A percentile compares a stretch with the other conserved stretches of the same genome.
These are phyloP conservation scores for Pyrenochaeta sp. DNA, from an alignment of 2,329 filamentous ascomycete genomes.

Conservation along the genomic window DNA sequence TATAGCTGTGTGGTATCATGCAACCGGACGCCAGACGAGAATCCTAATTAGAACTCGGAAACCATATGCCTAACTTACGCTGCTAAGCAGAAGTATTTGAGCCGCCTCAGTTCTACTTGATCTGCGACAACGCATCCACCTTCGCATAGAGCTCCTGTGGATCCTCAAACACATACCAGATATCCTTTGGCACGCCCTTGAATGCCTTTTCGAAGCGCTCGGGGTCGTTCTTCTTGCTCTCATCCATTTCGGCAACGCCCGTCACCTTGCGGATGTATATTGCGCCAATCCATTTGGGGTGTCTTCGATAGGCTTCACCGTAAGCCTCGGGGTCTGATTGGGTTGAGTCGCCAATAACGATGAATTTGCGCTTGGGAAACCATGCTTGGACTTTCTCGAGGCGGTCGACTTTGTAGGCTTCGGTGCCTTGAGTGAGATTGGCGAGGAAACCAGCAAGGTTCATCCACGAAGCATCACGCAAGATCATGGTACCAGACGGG, in stretches of 20 bases:
- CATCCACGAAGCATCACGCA: conserved; percentile 87
- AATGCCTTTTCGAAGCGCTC: conserved; percentile 86
- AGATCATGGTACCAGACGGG: conserved; percentile 79
- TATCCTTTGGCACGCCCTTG: conserved; percentile 70
- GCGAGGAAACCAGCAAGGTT: conserved; percentile 81
- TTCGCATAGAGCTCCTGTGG: conserved; percentile 68
- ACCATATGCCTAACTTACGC: neutral
- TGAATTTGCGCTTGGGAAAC: conserved; percentile 80
- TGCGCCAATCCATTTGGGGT: conserved; percentile 78
- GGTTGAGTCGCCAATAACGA: conserved; percentile 89
- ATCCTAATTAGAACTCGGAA: neutral
- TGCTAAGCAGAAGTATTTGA: neutral
- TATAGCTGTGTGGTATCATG: conserved; percentile 3
- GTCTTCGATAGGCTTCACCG: conserved; percentile 74
- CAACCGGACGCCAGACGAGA: neutral
- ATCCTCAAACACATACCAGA: conserved; percentile 86
- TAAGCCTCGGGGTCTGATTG: conserved; percentile 93
- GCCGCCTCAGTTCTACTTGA: conserved; percentile 15
- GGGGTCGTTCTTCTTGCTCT: conserved; percentile 72
- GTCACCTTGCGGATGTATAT: conserved; percentile 88
- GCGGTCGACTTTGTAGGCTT: conserved; percentile 84
- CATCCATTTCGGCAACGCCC: conserved; percentile 76
- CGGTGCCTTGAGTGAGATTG: conserved; percentile 79
- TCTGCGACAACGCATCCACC: conserved; percentile 40
- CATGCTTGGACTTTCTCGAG: conserved; percentile 80